Evolutionary conservation across 352 stramenopile genomes (phyloP), one percentile per base, ranked within the genome.

Genomic region (Phytophthora lateralis): DNA sequence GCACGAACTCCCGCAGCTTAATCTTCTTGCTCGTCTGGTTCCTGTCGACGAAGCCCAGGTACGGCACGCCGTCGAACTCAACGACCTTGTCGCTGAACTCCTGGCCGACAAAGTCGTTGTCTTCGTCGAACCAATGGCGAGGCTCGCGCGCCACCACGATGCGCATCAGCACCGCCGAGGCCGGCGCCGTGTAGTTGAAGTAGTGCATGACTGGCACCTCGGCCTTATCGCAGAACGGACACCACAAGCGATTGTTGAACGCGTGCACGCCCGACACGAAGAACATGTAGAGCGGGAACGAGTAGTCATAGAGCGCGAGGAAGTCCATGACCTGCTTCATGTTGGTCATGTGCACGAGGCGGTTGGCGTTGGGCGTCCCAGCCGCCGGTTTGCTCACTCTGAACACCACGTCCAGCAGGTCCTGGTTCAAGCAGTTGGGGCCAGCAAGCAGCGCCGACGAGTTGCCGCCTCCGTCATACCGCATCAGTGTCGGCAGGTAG

Each of bases 191-290:
- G 57, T 86, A 78, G 58, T 92, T 90, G 66, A 81, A 94, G 52
- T 89, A 92, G 66, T 92, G 79, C 57, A 85, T 83, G 39, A 85
- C 71, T 4, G 80, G 73, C n/a, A 94, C 51, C 41, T 92, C 76
- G 2, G 80, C 77, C 34, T 80, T 81, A 58, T 94, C 85, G 59
- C 85, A 94, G 57, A 88, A 92, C 51, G 76, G 82, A 51, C 85
- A 94, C 85, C 85, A 94, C n/a, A 92, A 70, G 0, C 85, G 81
- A 20, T 81, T 85, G 55, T 91, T 94, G 66, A 91, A 90, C 44
- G 62, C 46, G 56, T 94, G 80, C 12, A 82, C 67, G 29, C 80
- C 85, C 41, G 85, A 94, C 15, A 90, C 62, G 58, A 92, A 92
- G 56, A 79, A 90, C 54, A 94, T 66, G 45, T 80, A 94, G 8